A percentile compares a stretch with the other conserved stretches of the same genome.
These are phyloP conservation scores for Aspergillaceae sp. DNA, from an alignment of 2,329 filamentous ascomycete genomes.

Conservation along the genomic window DNA sequence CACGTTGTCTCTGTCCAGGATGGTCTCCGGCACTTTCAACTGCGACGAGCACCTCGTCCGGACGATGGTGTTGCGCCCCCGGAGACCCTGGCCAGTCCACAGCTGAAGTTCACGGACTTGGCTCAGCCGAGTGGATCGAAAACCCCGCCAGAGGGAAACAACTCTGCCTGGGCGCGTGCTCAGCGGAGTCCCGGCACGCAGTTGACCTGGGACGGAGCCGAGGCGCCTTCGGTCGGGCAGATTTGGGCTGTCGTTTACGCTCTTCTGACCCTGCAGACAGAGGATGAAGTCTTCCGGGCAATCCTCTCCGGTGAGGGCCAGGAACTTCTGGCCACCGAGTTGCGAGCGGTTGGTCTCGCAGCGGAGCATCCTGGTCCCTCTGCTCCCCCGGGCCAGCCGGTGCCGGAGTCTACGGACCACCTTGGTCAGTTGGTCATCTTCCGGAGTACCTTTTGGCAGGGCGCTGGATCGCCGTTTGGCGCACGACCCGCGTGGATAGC, in stretches of 20 bases:
- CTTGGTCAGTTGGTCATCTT: conserved; percentile 41
- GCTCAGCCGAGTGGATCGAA: conserved; percentile 11
- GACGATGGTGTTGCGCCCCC: conserved; percentile 11
- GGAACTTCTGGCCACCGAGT: conserved; percentile 18
- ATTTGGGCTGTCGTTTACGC: conserved; percentile 35
- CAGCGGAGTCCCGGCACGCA: conserved; percentile 22
- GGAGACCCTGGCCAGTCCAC: conserved; percentile 20
- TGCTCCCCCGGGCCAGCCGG: conserved; percentile 30
- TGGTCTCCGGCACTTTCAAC: conserved; percentile 8
- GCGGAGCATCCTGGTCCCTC: conserved; percentile 34
- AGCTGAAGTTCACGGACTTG: conserved; percentile 24
- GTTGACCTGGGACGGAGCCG: conserved; percentile 24
- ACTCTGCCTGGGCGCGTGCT: conserved; percentile 32
- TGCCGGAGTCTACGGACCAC: conserved; percentile 22
- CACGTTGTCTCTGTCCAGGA: conserved; percentile 10
- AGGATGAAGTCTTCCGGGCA: conserved; percentile 28
- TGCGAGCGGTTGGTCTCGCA: conserved; percentile 34
- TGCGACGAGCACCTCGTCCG: conserved; percentile 12
- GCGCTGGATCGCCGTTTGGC: conserved; percentile 59
- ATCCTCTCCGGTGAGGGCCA: conserved; percentile 21
- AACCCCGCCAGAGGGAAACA: conserved; percentile 22
- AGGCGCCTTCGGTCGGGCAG: conserved; percentile 26
- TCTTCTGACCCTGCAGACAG: conserved; percentile 23
- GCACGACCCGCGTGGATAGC: conserved; percentile 55
- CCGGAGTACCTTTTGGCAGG: conserved; percentile 58